Base-by-base conservation (phyloP, 1,139 yeast species). In the Saccharomyces pastorianus region DNA sequence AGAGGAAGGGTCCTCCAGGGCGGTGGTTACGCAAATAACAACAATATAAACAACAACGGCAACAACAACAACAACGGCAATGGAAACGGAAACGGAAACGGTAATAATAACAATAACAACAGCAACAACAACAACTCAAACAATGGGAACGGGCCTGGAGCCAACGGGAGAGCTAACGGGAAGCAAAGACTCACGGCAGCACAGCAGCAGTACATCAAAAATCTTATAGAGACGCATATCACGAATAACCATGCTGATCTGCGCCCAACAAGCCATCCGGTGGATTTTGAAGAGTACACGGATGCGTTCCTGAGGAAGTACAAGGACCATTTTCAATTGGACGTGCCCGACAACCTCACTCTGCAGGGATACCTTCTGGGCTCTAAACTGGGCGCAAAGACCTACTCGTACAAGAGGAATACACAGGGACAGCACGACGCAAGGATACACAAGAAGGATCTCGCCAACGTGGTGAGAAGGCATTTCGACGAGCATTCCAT, bases 161-260 rank as follows among this genome's bases (percentile, higher is more conserved):
- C 57, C 6, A 38, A 52, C 27, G 47, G 52, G 4, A 56, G 63
- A 34, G 48, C 61, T 8, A 56, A 59, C 29, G 61, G 58, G 13
- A 66, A 66, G 52, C 70, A 66, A 51, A 55, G 69, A 51, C 57
- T 65, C 13, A 65, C 70, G 2, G 59, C 63, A 31, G 64, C 70
- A n/a, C 71, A 68, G 52, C 70, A 67, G 52, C 69, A 62, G 53
- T 68, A 69, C 57, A 54, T 68, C 49, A 63, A 60, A 48, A 65
- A 65, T 32, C 55, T 69, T 11, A 61, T 60, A 7, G 59, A 55
- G 28, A 60, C 61, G 13, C 66, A 68, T 57, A 56, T 69, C 17
- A 67, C 69, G 25, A 61, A 66, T 55, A 69, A 69, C 51, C 67
- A 65, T 51, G 67, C 68, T 2, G 53, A 56, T 29, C 53, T 58